phyloP scores from a whole-genome alignment of 2,329 filamentous ascomycete genomes.

The Aspergillus piperis region DNA sequence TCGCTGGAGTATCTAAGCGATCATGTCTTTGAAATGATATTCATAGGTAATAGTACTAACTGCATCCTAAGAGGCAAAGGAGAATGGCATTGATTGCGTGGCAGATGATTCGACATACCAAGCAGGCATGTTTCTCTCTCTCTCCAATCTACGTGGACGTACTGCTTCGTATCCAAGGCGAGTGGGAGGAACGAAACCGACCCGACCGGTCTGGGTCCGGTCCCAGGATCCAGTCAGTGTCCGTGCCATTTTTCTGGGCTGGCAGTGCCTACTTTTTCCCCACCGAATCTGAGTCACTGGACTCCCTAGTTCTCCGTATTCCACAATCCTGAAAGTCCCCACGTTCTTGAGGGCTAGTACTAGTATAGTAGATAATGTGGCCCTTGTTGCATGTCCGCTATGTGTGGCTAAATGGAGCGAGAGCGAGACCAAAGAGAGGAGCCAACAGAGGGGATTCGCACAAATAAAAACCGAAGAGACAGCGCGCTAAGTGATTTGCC shows the following conservation, averaged over 20 bases:
- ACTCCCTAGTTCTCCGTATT: not conserved
- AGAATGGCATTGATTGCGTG: not conserved
- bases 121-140: not conserved
- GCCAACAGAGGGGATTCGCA: not conserved
- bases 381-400: not conserved
- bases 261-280: not conserved
- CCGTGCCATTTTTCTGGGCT: constrained; percentile 6
- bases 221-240: not conserved
- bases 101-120: not conserved
- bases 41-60: not conserved
- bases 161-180: constrained; percentile 3
- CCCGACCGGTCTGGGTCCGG: constrained; percentile 7
- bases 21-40: not conserved
- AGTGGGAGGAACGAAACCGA: not conserved
- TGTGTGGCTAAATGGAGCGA: not conserved
- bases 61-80: not conserved
- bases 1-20: not conserved
- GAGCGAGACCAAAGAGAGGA: not conserved
- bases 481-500: constrained; percentile 11
- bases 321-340: not conserved
- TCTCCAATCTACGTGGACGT: not conserved
- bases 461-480: not conserved
- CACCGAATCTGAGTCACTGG: not conserved
- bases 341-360: not conserved
- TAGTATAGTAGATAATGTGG: too few species aligned